phyloP scores from a whole-genome alignment of 2,329 filamentous ascomycete species.

The Dactylella cylindrospora region DNA sequence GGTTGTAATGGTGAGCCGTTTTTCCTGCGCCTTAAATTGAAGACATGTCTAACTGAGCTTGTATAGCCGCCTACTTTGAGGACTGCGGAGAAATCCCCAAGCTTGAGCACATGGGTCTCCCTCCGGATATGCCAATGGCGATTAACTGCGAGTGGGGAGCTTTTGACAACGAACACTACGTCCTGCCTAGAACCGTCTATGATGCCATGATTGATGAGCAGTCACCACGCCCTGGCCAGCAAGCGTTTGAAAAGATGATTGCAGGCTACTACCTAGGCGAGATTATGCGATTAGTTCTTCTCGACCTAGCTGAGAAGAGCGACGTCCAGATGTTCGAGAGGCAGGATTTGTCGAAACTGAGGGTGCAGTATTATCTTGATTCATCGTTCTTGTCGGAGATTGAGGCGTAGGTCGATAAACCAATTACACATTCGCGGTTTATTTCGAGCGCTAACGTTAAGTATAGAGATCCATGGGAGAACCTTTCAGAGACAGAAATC shows the following conservation, averaged over 20 bases:
- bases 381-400: constrained; percentile 90
- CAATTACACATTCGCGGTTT: constrained; percentile 43
- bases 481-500: constrained; percentile 83
- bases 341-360: constrained; percentile 77
- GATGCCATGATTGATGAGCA: constrained; percentile 86
- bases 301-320: constrained; percentile 80
- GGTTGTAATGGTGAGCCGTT: constrained; percentile 69
- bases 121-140: constrained; percentile 79
- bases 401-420: constrained; percentile 66
- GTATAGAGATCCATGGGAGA: constrained; percentile 83
- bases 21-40: background rate
- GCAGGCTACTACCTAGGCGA: constrained; percentile 92
- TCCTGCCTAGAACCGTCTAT: constrained; percentile 81
- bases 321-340: constrained; percentile 75
- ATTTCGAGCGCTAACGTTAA: constrained; percentile 15
- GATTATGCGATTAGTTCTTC: constrained; percentile 82
- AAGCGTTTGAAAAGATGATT: constrained; percentile 98
- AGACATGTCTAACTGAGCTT: background rate
- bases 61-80: constrained; percentile 87
- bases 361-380: constrained; percentile 85
- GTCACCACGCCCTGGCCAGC: constrained; percentile 88
- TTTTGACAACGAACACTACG: constrained; percentile 89
- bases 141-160: constrained; percentile 99
- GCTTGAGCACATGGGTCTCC: constrained; percentile 85
- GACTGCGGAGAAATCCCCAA: constrained; percentile 87